Evolutionary conservation across 2,329 filamentous ascomycete species (phyloP), one percentile per base, ranked within the genome.

Genomic region (Colletotrichum karsti): DNA sequence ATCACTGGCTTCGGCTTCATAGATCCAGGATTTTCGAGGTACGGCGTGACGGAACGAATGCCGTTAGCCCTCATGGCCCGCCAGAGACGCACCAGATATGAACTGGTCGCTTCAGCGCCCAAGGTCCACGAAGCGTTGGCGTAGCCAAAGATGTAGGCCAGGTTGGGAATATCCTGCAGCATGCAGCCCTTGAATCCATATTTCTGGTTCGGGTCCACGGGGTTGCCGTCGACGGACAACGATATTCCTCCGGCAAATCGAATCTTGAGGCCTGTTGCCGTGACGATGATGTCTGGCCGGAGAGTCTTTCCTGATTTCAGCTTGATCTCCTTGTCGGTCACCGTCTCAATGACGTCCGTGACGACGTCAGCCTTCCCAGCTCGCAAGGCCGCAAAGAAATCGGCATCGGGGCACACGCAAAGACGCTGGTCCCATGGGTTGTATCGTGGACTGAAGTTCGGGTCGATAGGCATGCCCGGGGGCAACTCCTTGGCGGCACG

Each of bases 341-440:
- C 79, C 0, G 73, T 80, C 35, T 80, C 77, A 69, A 90, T 87
- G 8, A 69, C 71, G 26, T 78, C 85, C 0, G 85, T 87, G 2
- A 82, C 78, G 2, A 88, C 74, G 12, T 77, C 73, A 12, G 73
- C 80, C 46, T 77, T 83, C 24, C 79, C 78, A 1, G 71, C 76
- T 1, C 77, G 77, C 13, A 86, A 73, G 0, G 80, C 78, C 6
- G 74, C 62, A 69, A 80, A 87, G 61, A 86, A 84, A 70, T 85
- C 84, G 0, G 82, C 82, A 28, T 84, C 78, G 18, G 78, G 75
- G 1, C 73, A 86, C 30, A 90, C 80, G 72, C 91, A 93, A 18
- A 94, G 78, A 1, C 92, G 86, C 73, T 94, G 92, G 60, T 93
- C 85, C 89, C 91, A 90, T 0, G 88, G 88, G 6, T 84, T 83